These are phyloP conservation scores for Quercus cerris DNA, from an alignment of 306 rosid genomes.

Conservation along the genomic window DNA sequence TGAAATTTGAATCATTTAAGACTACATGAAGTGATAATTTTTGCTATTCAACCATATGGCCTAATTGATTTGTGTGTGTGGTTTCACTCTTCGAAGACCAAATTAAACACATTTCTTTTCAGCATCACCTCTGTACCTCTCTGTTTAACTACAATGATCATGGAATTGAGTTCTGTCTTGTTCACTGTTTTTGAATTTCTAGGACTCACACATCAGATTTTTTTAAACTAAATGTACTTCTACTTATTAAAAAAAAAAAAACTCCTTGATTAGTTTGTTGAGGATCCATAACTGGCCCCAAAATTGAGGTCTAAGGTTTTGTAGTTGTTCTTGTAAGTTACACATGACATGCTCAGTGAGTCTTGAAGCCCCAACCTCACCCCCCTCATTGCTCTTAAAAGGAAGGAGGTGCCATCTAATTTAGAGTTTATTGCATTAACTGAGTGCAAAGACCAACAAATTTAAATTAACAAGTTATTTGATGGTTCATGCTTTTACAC, in stretches of 20 bases:
- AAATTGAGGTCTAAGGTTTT: too few relatives aligned
- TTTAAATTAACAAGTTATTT: background rate
- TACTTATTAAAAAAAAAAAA: too few relatives aligned
- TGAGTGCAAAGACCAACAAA: background rate
- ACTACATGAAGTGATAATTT: background rate
- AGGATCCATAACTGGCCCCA: too few relatives aligned
- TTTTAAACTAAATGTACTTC: too few relatives aligned
- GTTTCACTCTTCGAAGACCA: background rate
- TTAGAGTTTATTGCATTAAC: background rate
- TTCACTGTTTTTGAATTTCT: background rate
- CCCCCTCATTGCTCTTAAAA: too few relatives aligned
- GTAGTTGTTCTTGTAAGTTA: too few relatives aligned
- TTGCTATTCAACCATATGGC: background rate
- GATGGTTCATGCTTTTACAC: conserved; percentile 1
- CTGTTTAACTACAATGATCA: background rate
- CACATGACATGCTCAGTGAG: too few relatives aligned
- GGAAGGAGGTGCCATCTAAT: too few relatives aligned
- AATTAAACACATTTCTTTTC: too few relatives aligned
- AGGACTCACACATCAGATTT: background rate
- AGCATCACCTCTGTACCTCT: background rate
- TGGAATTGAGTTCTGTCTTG: background rate
- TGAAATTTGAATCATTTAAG: background rate
- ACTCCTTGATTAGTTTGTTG: too few relatives aligned
- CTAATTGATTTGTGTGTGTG: background rate
- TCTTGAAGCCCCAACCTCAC: too few relatives aligned